Conservation (phyloP, 176 grass and related monocot species). For the Triticum turgidum region DNA sequence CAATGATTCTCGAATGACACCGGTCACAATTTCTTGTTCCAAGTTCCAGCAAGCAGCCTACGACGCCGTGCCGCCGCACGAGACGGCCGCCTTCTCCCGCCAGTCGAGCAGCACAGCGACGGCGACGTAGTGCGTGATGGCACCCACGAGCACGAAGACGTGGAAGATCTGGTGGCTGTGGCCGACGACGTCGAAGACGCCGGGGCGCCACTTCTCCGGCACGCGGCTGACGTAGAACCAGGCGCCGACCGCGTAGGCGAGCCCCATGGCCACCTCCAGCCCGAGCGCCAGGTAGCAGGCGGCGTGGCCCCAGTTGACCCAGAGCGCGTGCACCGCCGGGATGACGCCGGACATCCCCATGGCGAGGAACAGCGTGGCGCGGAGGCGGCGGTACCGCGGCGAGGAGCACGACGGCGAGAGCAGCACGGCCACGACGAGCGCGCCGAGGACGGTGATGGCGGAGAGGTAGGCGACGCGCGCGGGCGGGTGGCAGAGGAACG, state of each 20-base stretch:
- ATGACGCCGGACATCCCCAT: conserved; percentile 84
- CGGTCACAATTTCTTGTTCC: not conserved
- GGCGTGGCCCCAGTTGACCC: conserved; percentile 65
- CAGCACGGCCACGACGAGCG: conserved; percentile 52
- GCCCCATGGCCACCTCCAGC: conserved; percentile 70
- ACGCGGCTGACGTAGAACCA: conserved; percentile 85
- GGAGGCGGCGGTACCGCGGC: conserved; percentile 65
- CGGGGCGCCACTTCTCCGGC: conserved; percentile 82
- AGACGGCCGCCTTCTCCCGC: conserved; percentile 49
- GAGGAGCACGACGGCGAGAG: conserved; percentile 65
- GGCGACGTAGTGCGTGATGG: conserved; percentile 69
- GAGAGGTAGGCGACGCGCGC: conserved; percentile 62
- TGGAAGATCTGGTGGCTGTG: conserved; percentile 99
- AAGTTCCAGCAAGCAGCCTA: not conserved
- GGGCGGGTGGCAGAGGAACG: conserved; percentile 73
- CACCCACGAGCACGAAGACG: conserved; percentile 73
- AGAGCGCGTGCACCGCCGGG: conserved; percentile 65
- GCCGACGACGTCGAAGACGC: conserved; percentile 67
- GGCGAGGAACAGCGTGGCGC: conserved; percentile 68
- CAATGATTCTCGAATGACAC: conserved; percentile 12
- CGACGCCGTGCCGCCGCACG: conserved; percentile 31
- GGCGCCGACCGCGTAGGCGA: conserved; percentile 52
- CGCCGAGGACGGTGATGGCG: conserved; percentile 64
- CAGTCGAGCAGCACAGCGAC: conserved; percentile 61
- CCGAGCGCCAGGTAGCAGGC: conserved; percentile 64